A percentile compares a stretch with the other conserved stretches of the same genome.
Conservation (phyloP, 495 filamentous ascomycete species). For the Aspergillus cavernicola region DNA sequence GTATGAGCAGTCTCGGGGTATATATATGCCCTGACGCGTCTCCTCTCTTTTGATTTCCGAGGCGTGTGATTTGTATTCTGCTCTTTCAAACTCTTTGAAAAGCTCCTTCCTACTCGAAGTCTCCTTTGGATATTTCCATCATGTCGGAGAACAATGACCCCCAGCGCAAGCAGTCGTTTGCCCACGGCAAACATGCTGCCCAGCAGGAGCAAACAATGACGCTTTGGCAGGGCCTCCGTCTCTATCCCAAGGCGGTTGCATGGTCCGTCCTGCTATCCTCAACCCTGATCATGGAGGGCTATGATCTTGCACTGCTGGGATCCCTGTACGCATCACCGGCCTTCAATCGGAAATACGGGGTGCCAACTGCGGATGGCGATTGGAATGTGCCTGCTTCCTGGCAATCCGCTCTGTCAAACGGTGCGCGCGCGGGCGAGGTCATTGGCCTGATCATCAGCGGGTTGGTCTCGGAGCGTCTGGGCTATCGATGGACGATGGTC, state of each 20-base stretch:
- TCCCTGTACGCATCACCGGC: conserved; percentile 43
- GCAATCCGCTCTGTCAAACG: conserved; percentile 75
- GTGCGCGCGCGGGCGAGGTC: conserved; percentile 60
- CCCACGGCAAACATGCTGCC: not conserved
- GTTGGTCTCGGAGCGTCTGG: conserved; percentile 68
- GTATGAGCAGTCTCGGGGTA: not conserved
- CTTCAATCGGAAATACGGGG: conserved; percentile 59
- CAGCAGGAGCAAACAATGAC: conserved; percentile 46
- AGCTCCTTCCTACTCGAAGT: not conserved
- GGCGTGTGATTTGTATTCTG: too few relatives aligned
- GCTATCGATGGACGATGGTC: conserved; percentile 70
- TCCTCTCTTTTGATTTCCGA: not conserved
- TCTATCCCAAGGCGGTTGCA: conserved; percentile 54
- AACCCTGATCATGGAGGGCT: conserved; percentile 55
- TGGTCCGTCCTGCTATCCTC: conserved; percentile 53
- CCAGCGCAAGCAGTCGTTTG: not conserved
- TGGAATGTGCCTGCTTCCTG: conserved; percentile 39
- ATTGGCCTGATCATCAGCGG: conserved; percentile 76
- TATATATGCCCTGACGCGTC: not conserved
- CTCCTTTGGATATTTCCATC: not conserved
- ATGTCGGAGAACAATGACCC: not conserved
- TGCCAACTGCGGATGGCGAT: not conserved
- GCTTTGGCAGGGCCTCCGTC: conserved; percentile 38
- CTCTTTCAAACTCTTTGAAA: not conserved
- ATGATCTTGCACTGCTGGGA: conserved; percentile 50